Percentiles rank a stretch among this genome's conserved stretches.
Evolutionary conservation across 768 basidiomycete genomes (phyloP).

Genomic region (Leccinum obscurum): DNA sequence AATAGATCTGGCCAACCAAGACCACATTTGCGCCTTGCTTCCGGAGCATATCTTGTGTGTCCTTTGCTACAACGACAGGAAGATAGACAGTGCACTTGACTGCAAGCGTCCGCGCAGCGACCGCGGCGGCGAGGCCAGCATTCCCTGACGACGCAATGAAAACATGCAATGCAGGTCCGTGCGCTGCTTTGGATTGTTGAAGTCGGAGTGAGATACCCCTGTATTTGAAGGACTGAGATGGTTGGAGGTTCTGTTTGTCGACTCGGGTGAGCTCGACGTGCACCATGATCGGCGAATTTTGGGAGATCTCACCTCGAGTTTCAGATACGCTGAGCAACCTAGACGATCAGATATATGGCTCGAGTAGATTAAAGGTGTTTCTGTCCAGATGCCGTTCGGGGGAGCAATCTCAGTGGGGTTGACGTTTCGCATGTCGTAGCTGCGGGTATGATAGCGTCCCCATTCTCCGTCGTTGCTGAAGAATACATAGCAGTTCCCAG

Average conservation of each 20-base stretch:
- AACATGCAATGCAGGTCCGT: conserved; percentile 58
- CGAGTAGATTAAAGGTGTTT: conserved; percentile 69
- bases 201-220: conserved; percentile 68
- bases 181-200: conserved; percentile 46
- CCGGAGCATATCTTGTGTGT: conserved; percentile 50
- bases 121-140: conserved; percentile 72
- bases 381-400: conserved; percentile 45
- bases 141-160: conserved; percentile 80
- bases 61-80: conserved; percentile 50
- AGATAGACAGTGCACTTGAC: conserved; percentile 69
- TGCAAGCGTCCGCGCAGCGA: conserved; percentile 54
- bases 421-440: conserved; percentile 7
- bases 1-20: conserved; percentile 57
- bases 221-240: conserved; percentile 75
- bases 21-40: conserved; percentile 57
- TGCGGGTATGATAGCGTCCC: background rate
- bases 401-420: background rate
- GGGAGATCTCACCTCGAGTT: conserved; percentile 59
- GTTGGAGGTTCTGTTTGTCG: conserved; percentile 62
- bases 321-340: conserved; percentile 60
- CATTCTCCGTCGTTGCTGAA: background rate
- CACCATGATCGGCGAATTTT: background rate
- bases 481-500: background rate
- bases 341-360: conserved; percentile 52
- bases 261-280: background rate